phyloP scores from a whole-genome alignment of 352 stramenopile genomes.

The Phytophthora meadii region DNA sequence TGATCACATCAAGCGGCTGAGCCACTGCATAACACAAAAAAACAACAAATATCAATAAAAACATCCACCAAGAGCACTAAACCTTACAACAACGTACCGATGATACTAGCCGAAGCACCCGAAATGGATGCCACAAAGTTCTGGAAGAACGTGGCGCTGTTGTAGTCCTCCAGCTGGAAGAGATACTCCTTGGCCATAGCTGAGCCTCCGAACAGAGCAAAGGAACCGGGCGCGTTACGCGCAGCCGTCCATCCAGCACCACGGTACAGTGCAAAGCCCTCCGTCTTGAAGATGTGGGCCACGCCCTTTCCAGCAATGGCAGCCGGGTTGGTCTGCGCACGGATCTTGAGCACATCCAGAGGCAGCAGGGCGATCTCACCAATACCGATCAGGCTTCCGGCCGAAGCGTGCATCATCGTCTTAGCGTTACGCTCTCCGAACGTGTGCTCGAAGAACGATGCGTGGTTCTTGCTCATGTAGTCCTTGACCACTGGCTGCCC shows the following conservation, averaged over 20 bases:
- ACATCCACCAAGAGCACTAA: neutral
- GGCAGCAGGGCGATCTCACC: constrained; percentile 95
- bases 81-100: constrained; percentile 51
- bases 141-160: constrained; percentile 92
- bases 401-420: constrained; percentile 93
- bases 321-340: constrained; percentile 95
- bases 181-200: constrained; percentile 90
- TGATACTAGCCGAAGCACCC: constrained; percentile 82
- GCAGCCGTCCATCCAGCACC: constrained; percentile 92
- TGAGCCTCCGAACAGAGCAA: constrained; percentile 95
- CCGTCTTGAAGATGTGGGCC: constrained; percentile 92
- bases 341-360: constrained; percentile 97
- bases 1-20: constrained; percentile 95
- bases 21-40: constrained; percentile 65
- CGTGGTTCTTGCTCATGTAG: constrained; percentile 91
- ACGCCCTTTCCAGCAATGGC: constrained; percentile 92
- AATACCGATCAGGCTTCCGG: constrained; percentile 94
- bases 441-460: constrained; percentile 83
- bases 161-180: constrained; percentile 92
- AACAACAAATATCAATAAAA: constrained; percentile 8
- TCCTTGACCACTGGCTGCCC: constrained; percentile 95
- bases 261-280: constrained; percentile 93
- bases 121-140: constrained; percentile 91
- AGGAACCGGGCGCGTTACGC: constrained; percentile 95
- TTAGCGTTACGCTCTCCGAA: constrained; percentile 95